These are phyloP conservation scores for Yamadazyma aaseri DNA, from an alignment of 1,139 yeast genomes.

Conservation along the genomic window DNA sequence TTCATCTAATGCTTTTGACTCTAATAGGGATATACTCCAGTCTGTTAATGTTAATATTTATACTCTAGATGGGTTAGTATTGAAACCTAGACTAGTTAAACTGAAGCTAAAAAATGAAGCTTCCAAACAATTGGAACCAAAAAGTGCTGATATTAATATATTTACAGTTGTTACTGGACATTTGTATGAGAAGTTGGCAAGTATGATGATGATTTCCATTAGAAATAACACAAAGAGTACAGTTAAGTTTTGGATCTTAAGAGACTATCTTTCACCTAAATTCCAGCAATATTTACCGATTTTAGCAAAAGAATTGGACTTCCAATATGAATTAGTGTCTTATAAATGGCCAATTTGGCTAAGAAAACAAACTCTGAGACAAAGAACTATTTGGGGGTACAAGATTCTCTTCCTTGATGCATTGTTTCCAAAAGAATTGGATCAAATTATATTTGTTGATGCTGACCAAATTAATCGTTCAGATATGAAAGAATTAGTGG, in stretches of 20 bases:
- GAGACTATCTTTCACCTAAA: slow-evolving; percentile 70
- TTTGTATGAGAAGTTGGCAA: slow-evolving; percentile 67
- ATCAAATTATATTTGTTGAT: slow-evolving; percentile 79
- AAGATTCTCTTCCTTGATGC: slow-evolving; percentile 85
- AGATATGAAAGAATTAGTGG: slow-evolving; percentile 67
- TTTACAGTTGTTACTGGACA: slow-evolving; percentile 84
- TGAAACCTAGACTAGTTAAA: slow-evolving; percentile 43
- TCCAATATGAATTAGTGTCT: slow-evolving; percentile 69
- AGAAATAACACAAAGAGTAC: slow-evolving; percentile 61
- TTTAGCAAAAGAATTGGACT: slow-evolving; percentile 56
- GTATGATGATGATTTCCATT: slow-evolving; percentile 80
- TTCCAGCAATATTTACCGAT: slow-evolving; percentile 60
- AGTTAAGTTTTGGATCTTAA: slow-evolving; percentile 86
- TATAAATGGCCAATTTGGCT: slow-evolving; percentile 95
- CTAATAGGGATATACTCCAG: slow-evolving; percentile 21
- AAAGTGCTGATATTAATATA: slow-evolving; percentile 65
- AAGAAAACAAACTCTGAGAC: slow-evolving; percentile 70
- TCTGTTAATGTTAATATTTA: slow-evolving; percentile 27
- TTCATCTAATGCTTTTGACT: slow-evolving; percentile 24
- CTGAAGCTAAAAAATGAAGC: slow-evolving; percentile 30
- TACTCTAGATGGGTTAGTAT: slow-evolving; percentile 44
- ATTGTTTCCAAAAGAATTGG: slow-evolving; percentile 74
- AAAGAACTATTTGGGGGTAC: slow-evolving; percentile 83
- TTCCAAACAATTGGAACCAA: slow-evolving; percentile 1
- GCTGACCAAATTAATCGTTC: slow-evolving; percentile 79